Conservation (phyloP, 441 rosid species). For the Pelargonium citronellum region DNA sequence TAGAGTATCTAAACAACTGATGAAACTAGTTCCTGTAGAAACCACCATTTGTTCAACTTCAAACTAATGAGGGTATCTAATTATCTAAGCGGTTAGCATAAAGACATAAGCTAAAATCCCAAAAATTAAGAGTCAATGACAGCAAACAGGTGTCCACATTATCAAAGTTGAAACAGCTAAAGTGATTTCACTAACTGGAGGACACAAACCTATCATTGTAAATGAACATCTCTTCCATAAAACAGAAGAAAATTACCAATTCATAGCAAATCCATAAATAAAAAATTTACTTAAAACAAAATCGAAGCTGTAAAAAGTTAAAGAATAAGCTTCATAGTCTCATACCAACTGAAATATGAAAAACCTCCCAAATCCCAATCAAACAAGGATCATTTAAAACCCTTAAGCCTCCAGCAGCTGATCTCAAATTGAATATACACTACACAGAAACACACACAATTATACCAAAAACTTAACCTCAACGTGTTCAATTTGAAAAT, state of each 20-base stretch:
- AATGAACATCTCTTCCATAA: not conserved
- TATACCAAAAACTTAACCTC: not conserved
- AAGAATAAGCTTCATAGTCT: not conserved
- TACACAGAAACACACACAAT: not conserved
- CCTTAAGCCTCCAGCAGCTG: not conserved
- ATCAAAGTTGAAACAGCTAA: not conserved
- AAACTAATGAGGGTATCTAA: not conserved
- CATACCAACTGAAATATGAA: not conserved
- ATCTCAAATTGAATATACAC: not conserved
- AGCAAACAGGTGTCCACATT: not conserved
- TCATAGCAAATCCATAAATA: not conserved
- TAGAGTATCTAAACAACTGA: not conserved
- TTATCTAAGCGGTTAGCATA: not conserved
- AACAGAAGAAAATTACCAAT: not conserved
- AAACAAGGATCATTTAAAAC: not conserved
- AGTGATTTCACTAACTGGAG: not conserved
- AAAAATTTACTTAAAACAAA: not conserved
- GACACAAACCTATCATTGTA: not conserved
- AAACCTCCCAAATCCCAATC: not conserved
- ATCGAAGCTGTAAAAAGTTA: not conserved
- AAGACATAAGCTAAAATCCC: not conserved
- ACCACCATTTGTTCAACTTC: not conserved
- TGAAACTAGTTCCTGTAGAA: not conserved
- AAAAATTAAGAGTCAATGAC: not conserved
- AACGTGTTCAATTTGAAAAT: not conserved